Conservation (phyloP, 805 yeast species). For the Millerozyma acaciae region DNA sequence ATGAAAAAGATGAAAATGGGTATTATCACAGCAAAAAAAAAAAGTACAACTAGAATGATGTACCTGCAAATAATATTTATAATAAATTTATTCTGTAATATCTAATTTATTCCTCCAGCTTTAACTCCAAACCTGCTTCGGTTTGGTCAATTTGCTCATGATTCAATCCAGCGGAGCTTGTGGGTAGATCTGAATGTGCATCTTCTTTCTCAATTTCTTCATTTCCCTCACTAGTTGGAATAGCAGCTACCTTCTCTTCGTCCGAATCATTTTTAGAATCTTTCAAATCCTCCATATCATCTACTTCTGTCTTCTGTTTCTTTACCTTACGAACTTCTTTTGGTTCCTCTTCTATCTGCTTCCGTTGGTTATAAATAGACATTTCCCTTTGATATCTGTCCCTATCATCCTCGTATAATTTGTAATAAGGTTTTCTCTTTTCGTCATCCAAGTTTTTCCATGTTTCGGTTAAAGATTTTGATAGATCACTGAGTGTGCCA, state of each 20-base stretch:
- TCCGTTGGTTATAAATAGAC: slow-evolving; percentile 45
- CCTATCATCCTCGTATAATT: slow-evolving; percentile 74
- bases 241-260: neutral
- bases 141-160: neutral
- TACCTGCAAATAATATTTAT: slow-evolving; percentile 1
- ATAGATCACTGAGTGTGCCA: slow-evolving; percentile 55
- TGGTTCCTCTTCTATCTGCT: slow-evolving; percentile 12
- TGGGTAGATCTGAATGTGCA: neutral
- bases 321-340: slow-evolving; percentile 7
- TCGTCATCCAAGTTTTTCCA: slow-evolving; percentile 76
- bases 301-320: slow-evolving; percentile 14
- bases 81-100: neutral
- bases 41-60: slow-evolving; percentile 29
- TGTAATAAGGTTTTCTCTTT: slow-evolving; percentile 67
- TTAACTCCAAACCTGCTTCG: neutral
- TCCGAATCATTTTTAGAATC: slow-evolving; percentile 3
- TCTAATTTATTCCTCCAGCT: neutral
- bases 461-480: slow-evolving; percentile 75
- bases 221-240: neutral
- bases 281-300: slow-evolving; percentile 3
- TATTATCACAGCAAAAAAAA: slow-evolving; percentile 65
- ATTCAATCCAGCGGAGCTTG: too few relatives aligned
- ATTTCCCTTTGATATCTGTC: slow-evolving; percentile 71
- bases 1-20: slow-evolving; percentile 72
- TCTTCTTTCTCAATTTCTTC: neutral